phyloP scores from a whole-genome alignment of 2,329 filamentous ascomycete species.

The Botryotinia calthae region DNA sequence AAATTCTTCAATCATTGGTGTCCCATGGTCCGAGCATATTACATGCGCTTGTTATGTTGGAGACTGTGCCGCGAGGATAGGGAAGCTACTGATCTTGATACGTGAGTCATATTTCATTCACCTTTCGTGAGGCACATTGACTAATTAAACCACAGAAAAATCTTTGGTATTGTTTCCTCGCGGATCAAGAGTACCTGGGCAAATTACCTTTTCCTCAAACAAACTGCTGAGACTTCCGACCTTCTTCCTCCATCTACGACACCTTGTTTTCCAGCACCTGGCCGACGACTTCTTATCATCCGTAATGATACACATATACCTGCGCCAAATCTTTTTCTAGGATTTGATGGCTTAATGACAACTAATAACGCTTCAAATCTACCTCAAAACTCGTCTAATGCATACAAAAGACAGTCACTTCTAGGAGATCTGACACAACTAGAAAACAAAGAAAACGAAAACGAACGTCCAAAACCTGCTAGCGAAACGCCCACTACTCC shows the following conservation, averaged over 20 bases:
- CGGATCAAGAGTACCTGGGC: slow-evolving; percentile 61
- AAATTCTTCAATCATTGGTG: slow-evolving; percentile 73
- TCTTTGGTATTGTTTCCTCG: slow-evolving; percentile 56
- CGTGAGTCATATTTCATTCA: slow-evolving; percentile 45
- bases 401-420: slow-evolving; percentile 35
- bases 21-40: slow-evolving; percentile 75
- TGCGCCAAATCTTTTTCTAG: slow-evolving; percentile 49
- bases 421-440: slow-evolving; percentile 25
- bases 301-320: slow-evolving; percentile 55
- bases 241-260: slow-evolving; percentile 56
- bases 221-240: slow-evolving; percentile 51
- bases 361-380: slow-evolving; percentile 15
- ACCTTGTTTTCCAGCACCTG: slow-evolving; percentile 67
- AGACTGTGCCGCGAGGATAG: slow-evolving; percentile 62
- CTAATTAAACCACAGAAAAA: slow-evolving; percentile 47
- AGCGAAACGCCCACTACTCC: slow-evolving; percentile 27
- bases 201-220: slow-evolving; percentile 59
- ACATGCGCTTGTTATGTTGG: slow-evolving; percentile 71
- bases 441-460: slow-evolving; percentile 23
- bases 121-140: not conserved
- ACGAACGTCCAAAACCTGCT: slow-evolving; percentile 25
- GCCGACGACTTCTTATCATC: slow-evolving; percentile 66
- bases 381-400: slow-evolving; percentile 24
- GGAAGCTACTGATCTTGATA: slow-evolving; percentile 51
- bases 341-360: slow-evolving; percentile 57